Conservation (phyloP, 83 land plant genomes). For the Diphasiastrum complanatum region DNA sequence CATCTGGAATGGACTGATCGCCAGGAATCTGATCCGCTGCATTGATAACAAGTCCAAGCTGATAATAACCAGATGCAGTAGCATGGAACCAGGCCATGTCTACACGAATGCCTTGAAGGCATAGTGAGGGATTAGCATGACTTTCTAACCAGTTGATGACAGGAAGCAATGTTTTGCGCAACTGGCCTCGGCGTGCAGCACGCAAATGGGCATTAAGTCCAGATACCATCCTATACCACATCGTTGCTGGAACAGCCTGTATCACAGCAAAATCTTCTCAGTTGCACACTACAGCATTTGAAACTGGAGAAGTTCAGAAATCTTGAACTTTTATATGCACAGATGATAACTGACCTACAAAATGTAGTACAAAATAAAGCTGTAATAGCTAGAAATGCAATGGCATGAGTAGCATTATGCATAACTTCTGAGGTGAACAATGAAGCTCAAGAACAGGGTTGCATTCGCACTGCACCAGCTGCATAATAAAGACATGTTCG, state of each 20-base stretch:
- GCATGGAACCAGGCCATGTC: constrained; percentile 83
- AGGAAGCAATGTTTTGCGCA: constrained; percentile 47
- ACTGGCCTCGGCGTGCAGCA: constrained; percentile 53
- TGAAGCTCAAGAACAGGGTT: not conserved
- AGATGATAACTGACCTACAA: too few species aligned
- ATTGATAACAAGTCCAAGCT: constrained; percentile 66
- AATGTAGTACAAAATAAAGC: too few species aligned
- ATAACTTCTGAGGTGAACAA: not conserved
- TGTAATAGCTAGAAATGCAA: too few species aligned
- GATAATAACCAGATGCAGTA: constrained; percentile 63
- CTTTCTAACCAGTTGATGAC: constrained; percentile 73
- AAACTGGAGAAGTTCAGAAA: not conserved
- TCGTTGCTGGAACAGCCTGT: constrained; percentile 89
- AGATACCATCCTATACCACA: constrained; percentile 86
- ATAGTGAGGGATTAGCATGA: constrained; percentile 66
- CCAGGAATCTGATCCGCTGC: constrained; percentile 20
- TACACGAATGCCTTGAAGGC: constrained; percentile 51
- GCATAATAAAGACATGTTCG: too few species aligned
- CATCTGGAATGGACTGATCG: constrained; percentile 1
- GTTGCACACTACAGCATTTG: not conserved
- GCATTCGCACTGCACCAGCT: not conserved
- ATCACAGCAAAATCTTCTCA: not conserved
- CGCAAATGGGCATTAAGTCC: constrained; percentile 92
- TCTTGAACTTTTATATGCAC: not conserved
- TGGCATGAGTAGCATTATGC: not conserved